A percentile compares a stretch with the other conserved stretches of the same genome.
Conservation (phyloP, 352 stramenopile species). For the Phytophthora melonis region DNA sequence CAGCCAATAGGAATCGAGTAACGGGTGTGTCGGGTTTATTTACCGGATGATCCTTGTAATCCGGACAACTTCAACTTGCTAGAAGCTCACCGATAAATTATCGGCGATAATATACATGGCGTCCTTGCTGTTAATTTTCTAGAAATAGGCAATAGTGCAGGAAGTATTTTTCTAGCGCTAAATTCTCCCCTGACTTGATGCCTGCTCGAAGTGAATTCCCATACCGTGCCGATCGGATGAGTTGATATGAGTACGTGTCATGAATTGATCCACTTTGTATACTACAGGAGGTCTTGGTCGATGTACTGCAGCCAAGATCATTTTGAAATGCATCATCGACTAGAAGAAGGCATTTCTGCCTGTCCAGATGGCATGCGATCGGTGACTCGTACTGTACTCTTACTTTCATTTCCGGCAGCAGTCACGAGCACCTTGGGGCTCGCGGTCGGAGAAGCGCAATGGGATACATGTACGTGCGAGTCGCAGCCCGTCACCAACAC, state of each 20-base stretch:
- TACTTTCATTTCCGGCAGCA: constrained; percentile 9
- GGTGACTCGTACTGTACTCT: neutral
- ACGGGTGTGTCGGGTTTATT: constrained; percentile 10
- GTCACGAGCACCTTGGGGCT: neutral
- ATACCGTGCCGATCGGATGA: neutral
- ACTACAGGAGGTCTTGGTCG: neutral
- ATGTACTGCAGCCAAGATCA: neutral
- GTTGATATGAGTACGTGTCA: neutral
- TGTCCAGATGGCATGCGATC: constrained; percentile 26
- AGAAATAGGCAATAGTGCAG: no score
- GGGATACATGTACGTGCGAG: no score
- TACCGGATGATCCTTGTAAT: constrained; percentile 14
- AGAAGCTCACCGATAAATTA: neutral
- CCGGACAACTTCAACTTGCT: constrained; percentile 27
- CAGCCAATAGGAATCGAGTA: constrained; percentile 5
- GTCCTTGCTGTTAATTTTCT: no score
- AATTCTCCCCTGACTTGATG: no score
- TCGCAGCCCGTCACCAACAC: neutral
- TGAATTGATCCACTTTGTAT: neutral
- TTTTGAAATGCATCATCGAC: constrained; percentile 16
- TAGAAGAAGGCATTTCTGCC: constrained; percentile 30
- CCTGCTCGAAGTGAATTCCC: neutral
- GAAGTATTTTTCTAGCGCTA: no score
- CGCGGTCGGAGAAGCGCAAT: neutral
- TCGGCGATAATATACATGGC: no score